phyloP scores from a whole-genome alignment of 495 filamentous ascomycete species.

The Baudoinia panamericana region DNA sequence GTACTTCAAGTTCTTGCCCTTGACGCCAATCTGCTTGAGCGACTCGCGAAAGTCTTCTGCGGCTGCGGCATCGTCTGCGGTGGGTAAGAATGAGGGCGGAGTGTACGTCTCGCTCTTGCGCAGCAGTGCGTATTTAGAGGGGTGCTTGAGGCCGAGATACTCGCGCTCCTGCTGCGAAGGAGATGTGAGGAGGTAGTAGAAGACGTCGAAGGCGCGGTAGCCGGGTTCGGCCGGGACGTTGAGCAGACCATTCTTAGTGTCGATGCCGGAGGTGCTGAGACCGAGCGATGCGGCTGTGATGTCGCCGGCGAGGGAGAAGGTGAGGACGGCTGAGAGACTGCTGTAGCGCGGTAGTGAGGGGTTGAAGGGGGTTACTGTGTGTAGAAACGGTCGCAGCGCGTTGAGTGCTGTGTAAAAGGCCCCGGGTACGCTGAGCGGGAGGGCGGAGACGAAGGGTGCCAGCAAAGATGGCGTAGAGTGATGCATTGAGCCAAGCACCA shows the following conservation, averaged over 20 bases:
- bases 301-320: conserved; percentile 66
- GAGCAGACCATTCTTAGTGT: conserved; percentile 68
- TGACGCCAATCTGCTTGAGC: conserved; percentile 82
- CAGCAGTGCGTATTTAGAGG: conserved; percentile 63
- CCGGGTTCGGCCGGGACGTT: conserved; percentile 67
- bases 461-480: conserved; percentile 75
- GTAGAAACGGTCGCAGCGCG: conserved; percentile 70
- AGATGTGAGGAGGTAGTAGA: conserved; percentile 85
- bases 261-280: conserved; percentile 75
- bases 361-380: conserved; percentile 77
- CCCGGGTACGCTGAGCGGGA: conserved; percentile 65
- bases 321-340: conserved; percentile 65
- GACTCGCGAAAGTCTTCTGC: conserved; percentile 82
- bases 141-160: conserved; percentile 72
- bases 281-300: conserved; percentile 62
- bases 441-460: conserved; percentile 61
- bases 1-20: conserved; percentile 63
- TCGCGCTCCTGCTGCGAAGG: conserved; percentile 86
- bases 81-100: conserved; percentile 82
- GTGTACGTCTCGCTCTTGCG: conserved; percentile 71
- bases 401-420: conserved; percentile 62
- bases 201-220: conserved; percentile 92
- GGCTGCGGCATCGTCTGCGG: conserved; percentile 82
- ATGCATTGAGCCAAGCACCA: conserved; percentile 53
- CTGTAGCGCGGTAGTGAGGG: conserved; percentile 72